A percentile compares a stretch with the other conserved stretches of the same genome.
Evolutionary conservation across 1,139 yeast species (phyloP).

Genomic region (Hansenula lynferdii): DNA sequence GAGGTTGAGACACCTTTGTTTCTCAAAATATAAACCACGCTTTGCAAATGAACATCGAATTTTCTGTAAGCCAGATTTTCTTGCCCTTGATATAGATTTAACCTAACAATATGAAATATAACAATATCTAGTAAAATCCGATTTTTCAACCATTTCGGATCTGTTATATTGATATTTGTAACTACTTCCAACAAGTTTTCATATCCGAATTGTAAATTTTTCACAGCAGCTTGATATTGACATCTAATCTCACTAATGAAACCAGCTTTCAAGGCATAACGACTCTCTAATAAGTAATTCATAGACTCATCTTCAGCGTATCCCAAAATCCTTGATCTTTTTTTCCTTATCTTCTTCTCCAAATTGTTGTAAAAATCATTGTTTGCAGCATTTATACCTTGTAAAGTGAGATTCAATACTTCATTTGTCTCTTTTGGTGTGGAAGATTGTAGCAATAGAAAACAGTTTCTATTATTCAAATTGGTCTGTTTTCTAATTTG

Average conservation of each 20-base stretch:
- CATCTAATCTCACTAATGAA: constrained; percentile 41
- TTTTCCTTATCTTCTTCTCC: constrained; percentile 32
- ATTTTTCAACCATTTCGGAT: constrained; percentile 35
- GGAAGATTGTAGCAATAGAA: constrained; percentile 36
- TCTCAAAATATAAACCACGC: constrained; percentile 31
- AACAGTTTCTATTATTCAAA: constrained; percentile 37
- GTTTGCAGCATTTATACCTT: constrained; percentile 33
- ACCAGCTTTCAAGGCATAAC: constrained; percentile 46
- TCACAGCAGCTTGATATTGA: constrained; percentile 40
- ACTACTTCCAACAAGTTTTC: constrained; percentile 36
- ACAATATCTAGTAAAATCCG: constrained; percentile 52
- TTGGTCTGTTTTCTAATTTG: constrained; percentile 35
- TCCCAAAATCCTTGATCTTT: constrained; percentile 21
- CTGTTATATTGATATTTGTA: constrained; percentile 9
- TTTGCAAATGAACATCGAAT: constrained; percentile 57
- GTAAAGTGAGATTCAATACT: constrained; percentile 34
- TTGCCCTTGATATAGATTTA: constrained; percentile 57
- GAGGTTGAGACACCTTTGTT: constrained; percentile 19
- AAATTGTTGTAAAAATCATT: constrained; percentile 36
- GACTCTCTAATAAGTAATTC: constrained; percentile 38
- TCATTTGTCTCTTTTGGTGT: constrained; percentile 33
- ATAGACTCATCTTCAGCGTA: constrained; percentile 18
- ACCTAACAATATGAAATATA: constrained; percentile 59
- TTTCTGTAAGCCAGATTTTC: constrained; percentile 57
- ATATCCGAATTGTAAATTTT: constrained; percentile 44